A percentile compares a stretch with the other conserved stretches of the same genome.
Evolutionary conservation across 1,139 yeast species (phyloP).

Genomic region (Taiozyma sp.): DNA sequence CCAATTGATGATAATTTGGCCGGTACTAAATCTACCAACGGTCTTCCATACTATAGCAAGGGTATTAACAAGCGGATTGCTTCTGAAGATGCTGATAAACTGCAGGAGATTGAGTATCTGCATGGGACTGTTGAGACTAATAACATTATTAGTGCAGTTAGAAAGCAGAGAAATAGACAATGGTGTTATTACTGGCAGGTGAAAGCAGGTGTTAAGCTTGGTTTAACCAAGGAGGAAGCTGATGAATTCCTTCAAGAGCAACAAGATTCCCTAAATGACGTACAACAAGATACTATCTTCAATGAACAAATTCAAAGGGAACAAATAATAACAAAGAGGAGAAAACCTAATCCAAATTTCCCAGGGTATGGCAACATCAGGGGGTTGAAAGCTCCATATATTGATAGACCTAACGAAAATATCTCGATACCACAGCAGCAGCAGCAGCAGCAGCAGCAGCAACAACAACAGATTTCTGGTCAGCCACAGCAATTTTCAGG

Average conservation of each 20-base stretch:
- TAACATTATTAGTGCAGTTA: slow-evolving; percentile 26
- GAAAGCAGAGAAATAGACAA: slow-evolving; percentile 27
- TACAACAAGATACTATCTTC: slow-evolving; percentile 24
- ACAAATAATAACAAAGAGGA: slow-evolving; percentile 30
- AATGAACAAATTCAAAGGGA: slow-evolving; percentile 31
- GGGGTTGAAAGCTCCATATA: slow-evolving; percentile 38
- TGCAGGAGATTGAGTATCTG: slow-evolving; percentile 31
- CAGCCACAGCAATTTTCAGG: background rate
- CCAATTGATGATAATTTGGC: slow-evolving; percentile 16
- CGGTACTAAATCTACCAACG: slow-evolving; percentile 25
- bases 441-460: slow-evolving; percentile 1
- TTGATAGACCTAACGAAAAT: slow-evolving; percentile 12
- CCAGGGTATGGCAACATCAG: slow-evolving; percentile 38
- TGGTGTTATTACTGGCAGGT: slow-evolving; percentile 37
- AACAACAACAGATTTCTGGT: background rate
- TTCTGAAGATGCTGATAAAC: slow-evolving; percentile 24
- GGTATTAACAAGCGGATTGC: slow-evolving; percentile 18
- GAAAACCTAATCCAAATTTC: slow-evolving; percentile 42
- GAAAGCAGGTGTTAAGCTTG: slow-evolving; percentile 31
- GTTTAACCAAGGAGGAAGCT: slow-evolving; percentile 23
- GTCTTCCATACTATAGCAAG: slow-evolving; percentile 29
- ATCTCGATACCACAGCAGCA: background rate
- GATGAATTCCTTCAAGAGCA: slow-evolving; percentile 22
- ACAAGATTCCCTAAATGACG: slow-evolving; percentile 24
- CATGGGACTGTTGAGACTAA: slow-evolving; percentile 33